These are phyloP conservation scores for Schizothecium vesticola DNA, from an alignment of 495 filamentous ascomycete genomes.

Conservation along the genomic window DNA sequence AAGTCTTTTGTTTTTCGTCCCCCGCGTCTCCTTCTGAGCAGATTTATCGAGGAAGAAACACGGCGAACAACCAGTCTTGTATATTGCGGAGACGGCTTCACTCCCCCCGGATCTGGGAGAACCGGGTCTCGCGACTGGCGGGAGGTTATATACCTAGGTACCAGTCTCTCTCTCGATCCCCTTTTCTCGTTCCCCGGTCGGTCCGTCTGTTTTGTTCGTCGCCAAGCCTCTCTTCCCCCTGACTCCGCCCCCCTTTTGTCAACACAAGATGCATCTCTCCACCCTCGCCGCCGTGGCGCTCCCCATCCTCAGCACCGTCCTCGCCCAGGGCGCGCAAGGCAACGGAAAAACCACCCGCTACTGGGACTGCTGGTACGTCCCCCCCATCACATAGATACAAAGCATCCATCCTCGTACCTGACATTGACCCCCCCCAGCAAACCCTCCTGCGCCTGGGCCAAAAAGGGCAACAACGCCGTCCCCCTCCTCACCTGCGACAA, in stretches of 20 bases:
- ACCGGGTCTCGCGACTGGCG: not conserved
- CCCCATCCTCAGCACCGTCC: slow-evolving; percentile 16
- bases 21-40: slow-evolving; percentile 1
- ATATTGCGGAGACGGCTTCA: not conserved
- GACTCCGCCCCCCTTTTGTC: not conserved
- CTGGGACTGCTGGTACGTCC: slow-evolving; percentile 57
- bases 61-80: not conserved
- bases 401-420: not conserved
- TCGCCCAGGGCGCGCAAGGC: slow-evolving; percentile 29
- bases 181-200: not conserved
- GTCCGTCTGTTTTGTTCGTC: not conserved
- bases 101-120: not conserved
- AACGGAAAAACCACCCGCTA: slow-evolving; percentile 57
- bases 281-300: slow-evolving; percentile 17
- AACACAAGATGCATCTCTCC: slow-evolving; percentile 23
- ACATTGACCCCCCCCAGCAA: slow-evolving; percentile 34
- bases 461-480: slow-evolving; percentile 42
- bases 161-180: not conserved
- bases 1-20: not conserved
- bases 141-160: not conserved
- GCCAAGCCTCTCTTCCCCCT: not conserved
- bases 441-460: slow-evolving; percentile 57
- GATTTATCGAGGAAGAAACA: not conserved
- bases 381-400: not conserved
- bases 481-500: slow-evolving; percentile 54